A percentile compares a stretch with the other conserved stretches of the same genome.
These are phyloP conservation scores for Globisporangium echinulatum DNA, from an alignment of 352 stramenopile species.

Conservation along the genomic window DNA sequence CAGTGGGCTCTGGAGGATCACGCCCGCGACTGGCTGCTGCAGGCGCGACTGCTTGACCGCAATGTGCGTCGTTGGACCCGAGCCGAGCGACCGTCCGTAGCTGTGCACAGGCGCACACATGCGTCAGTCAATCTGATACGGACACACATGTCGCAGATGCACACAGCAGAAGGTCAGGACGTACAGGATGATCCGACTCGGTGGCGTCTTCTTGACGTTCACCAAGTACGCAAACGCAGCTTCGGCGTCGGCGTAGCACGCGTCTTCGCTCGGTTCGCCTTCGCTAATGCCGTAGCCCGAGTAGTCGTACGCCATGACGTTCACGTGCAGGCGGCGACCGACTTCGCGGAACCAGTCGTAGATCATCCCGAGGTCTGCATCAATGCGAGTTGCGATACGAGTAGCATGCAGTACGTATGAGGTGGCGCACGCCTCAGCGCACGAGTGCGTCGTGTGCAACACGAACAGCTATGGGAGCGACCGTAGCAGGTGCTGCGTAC, in stretches of 20 bases:
- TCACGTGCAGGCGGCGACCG: slow-evolving; percentile 66
- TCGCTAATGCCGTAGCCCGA: slow-evolving; percentile 96
- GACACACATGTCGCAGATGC: too few relatives aligned
- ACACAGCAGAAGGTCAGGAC: slow-evolving; percentile 9
- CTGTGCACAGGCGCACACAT: slow-evolving; percentile 19
- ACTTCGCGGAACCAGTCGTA: slow-evolving; percentile 97
- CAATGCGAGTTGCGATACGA: neutral
- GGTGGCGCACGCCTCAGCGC: neutral
- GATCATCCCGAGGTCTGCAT: slow-evolving; percentile 93
- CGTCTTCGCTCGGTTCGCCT: slow-evolving; percentile 89
- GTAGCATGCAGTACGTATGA: neutral
- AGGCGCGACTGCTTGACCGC: slow-evolving; percentile 89
- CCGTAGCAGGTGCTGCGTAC: slow-evolving; percentile 15
- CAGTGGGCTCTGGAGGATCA: slow-evolving; percentile 96
- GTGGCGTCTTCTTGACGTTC: slow-evolving; percentile 86
- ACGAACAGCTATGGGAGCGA: too few relatives aligned
- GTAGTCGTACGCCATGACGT: slow-evolving; percentile 94
- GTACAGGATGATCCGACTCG: slow-evolving; percentile 94
- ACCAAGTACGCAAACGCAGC: slow-evolving; percentile 95
- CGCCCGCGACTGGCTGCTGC: slow-evolving; percentile 88
- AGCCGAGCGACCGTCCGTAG: slow-evolving; percentile 89
- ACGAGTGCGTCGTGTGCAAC: too few relatives aligned
- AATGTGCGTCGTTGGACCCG: slow-evolving; percentile 95
- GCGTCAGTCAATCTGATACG: slow-evolving; percentile 1
- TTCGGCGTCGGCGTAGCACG: slow-evolving; percentile 94